Percentiles rank a stretch among this genome's conserved stretches.
phyloP scores from a whole-genome alignment of 148 eudicot genomes.

The Nepenthes mirabilis region DNA sequence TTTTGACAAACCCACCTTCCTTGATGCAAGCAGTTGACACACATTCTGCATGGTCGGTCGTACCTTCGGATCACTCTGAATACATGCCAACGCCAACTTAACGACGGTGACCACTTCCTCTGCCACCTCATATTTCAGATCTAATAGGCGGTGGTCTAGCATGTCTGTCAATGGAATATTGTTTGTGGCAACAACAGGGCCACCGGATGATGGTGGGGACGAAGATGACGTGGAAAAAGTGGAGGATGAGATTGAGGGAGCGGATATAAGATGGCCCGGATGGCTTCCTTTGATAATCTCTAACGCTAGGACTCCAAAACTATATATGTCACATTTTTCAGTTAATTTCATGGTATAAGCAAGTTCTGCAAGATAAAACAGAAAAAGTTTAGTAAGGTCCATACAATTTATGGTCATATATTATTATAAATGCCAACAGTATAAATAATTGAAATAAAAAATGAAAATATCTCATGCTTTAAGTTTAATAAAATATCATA shows the following conservation, averaged over 20 bases:
- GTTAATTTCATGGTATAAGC: constrained; percentile 19
- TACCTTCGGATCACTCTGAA: constrained; percentile 6
- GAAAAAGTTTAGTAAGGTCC: too few relatives aligned
- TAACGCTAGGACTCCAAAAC: constrained; percentile 19
- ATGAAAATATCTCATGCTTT: too few relatives aligned
- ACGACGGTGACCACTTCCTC: constrained; percentile 4
- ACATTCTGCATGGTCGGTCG: constrained; percentile 20
- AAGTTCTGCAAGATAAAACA: constrained; percentile 9
- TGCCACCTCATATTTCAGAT: constrained; percentile 3
- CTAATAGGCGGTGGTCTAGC: constrained; percentile 8
- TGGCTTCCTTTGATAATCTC: constrained; percentile 18
- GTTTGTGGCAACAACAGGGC: not conserved
- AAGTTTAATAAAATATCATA: too few relatives aligned
- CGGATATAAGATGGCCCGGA: constrained; percentile 11
- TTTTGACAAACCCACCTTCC: not conserved
- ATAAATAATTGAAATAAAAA: too few relatives aligned
- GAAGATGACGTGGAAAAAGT: not conserved
- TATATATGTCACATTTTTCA: constrained; percentile 18
- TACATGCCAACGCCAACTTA: constrained; percentile 11
- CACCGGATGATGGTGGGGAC: not conserved
- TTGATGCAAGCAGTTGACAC: constrained; percentile 11
- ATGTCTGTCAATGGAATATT: constrained; percentile 8
- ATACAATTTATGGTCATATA: too few relatives aligned
- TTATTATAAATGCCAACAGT: too few relatives aligned
- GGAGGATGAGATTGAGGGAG: constrained; percentile 1